A percentile compares a stretch with the other conserved stretches of the same genome.
Conservation (phyloP, 768 basidiomycete species). For the Termitomyces sp. region DNA sequence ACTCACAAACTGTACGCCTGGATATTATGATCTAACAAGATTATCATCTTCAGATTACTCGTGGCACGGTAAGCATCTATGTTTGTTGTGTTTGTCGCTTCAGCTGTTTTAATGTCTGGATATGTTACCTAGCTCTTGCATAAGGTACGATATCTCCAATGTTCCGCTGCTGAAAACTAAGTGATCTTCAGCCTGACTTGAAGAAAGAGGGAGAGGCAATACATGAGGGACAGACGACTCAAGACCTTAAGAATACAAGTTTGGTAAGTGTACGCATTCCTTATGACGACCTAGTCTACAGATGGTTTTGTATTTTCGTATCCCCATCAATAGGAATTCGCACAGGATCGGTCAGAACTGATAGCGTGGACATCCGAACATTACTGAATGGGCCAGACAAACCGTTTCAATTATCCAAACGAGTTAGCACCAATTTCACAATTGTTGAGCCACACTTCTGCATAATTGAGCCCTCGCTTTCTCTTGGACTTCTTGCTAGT, state of each 20-base stretch:
- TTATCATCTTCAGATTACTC: constrained; percentile 26
- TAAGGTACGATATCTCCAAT: constrained; percentile 16
- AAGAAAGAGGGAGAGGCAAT: constrained; percentile 52
- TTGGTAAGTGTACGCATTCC: background rate
- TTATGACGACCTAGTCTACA: background rate
- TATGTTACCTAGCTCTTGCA: constrained; percentile 22
- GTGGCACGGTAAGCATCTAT: constrained; percentile 33
- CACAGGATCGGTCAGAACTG: background rate
- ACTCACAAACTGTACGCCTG: background rate
- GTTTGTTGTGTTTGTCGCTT: background rate
- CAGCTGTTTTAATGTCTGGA: background rate
- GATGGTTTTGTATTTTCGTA: background rate
- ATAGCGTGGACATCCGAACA: background rate
- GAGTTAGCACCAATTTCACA: background rate
- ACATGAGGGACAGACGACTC: constrained; percentile 38
- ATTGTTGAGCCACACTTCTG: background rate
- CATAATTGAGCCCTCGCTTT: too few relatives aligned
- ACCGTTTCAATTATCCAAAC: too few relatives aligned
- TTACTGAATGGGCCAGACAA: too few relatives aligned
- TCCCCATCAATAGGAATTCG: too few relatives aligned
- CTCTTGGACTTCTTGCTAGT: too few relatives aligned
- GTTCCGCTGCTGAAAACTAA: background rate
- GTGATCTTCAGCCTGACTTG: constrained; percentile 24
- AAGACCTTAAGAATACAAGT: background rate
- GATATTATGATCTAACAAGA: background rate